Evolutionary conservation across 371 early-diverging fungal species (phyloP), one percentile per base, ranked within the genome.

Genomic region (Mortierella sp.): DNA sequence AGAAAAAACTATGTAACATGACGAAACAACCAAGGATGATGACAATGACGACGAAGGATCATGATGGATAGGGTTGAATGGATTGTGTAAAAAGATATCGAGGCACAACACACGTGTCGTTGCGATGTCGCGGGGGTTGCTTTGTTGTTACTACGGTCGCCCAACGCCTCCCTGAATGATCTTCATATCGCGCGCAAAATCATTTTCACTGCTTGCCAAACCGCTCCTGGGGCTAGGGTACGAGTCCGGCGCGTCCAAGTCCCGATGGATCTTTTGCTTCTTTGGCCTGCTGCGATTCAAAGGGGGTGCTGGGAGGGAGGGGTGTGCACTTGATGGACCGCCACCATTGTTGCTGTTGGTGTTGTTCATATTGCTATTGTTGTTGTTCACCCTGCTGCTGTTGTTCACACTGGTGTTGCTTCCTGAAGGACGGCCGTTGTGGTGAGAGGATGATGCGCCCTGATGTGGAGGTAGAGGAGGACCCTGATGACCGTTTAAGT

Each of bases 181-280:
- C 66, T 72, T 77, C 66, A 82, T 82, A 10, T 82, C 83, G 31
- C 77, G 45, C n/a, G 71, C 75, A 70, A 82, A 82, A 53, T 78
- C 79, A 61, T 82, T 73, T 43, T 19, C 72, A 24, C 71, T 78
- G 26, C 50, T 74, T 26, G 58, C 26, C 4, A 78, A 43, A 34
- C 83, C 83, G 22, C 75, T 50, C 69, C 83, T 68, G 37, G 83
- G 79, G 64, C 73, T 78, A 0, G 83, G 83, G 52, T 74, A 78
- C 7, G 79, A n/a, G 65, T 82, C 83, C 5, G 83, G 83, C n/a
- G 83, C 83, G 66, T 82, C 83, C 55, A 82, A 66, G 44, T 82
- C 83, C 40, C 78, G 68, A 29, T 82, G 83, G 13, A 63, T 16
- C 65, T 80, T 76, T 52, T 74, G 68, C 70, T 78, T 78, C 39